Evolutionary conservation across 2,329 filamentous ascomycete species (phyloP).

Genomic region (Aureobasidium sp.): DNA sequence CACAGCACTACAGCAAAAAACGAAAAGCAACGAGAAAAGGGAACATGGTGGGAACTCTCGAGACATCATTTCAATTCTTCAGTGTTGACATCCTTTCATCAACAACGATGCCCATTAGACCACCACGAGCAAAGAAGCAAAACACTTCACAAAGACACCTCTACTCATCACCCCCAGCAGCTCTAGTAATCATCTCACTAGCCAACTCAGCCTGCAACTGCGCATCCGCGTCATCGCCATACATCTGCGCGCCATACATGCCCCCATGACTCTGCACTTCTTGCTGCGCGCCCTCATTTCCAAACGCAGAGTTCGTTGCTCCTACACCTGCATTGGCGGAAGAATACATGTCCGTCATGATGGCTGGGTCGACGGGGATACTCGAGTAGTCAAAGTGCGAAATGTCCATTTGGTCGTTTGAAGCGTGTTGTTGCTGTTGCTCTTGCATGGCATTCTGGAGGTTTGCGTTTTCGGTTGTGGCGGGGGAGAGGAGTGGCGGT

Average conservation of each 20-base stretch:
- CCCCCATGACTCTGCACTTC: not conserved
- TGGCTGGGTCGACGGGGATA: not conserved
- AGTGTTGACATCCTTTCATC: not conserved
- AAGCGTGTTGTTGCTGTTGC: not conserved
- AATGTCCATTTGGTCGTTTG: not conserved
- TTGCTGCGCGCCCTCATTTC: not conserved
- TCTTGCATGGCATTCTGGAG: not conserved
- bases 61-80: not conserved
- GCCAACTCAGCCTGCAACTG: constrained; percentile 20
- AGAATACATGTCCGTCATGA: not conserved
- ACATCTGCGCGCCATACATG: constrained; percentile 13
- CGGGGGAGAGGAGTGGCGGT: not conserved
- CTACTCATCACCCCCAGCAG: not conserved
- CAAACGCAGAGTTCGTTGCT: not conserved
- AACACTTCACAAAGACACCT: no score
- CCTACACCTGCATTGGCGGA: not conserved
- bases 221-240: constrained; percentile 20
- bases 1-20: no score
- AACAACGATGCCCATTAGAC: not conserved
- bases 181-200: not conserved
- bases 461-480: constrained; percentile 12
- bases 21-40: no score
- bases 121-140: not conserved
- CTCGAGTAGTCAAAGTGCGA: not conserved
- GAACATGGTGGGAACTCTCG: no score